Evolutionary conservation across 345 rosid species (phyloP), one percentile per base, ranked within the genome.

Genomic region (Erodium maritimum): DNA sequence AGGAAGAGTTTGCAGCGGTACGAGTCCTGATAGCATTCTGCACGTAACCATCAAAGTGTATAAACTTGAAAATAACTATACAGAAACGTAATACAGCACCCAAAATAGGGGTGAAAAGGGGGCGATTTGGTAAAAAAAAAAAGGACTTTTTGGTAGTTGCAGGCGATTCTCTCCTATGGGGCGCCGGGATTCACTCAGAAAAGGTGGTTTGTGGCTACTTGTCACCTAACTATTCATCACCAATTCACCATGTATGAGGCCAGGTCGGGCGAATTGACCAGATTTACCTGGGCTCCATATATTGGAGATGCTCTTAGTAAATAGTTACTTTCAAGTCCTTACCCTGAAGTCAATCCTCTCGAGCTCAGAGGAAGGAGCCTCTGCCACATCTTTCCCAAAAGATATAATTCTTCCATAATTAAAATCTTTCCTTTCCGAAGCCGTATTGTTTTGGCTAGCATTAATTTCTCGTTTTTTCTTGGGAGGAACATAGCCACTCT

Each of bases 381-480:
- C 81, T 19, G 83, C 83, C 19, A 65, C 67, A 65, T 76, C 83
- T 69, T 79, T 81, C 58, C 87, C 82, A 59, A 84, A 84, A 52
- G 87, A 84, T 66, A 84, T 69, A 21, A 84, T 52, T 73, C 91
- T 80, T 21, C 91, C 91, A 50, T 79, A 84, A 57, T 79, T 75
- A 50, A 71, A 70, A 37, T 69, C 50, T 25, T 61, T 50, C 52
- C 24, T 22, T 42, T 50, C n/a, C 50, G 48, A 42, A 42, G 34
- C 58, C 48, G 46, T 33, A 63, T 22, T 23, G 56, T 61, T 66
- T 25, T 23, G 59, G 29, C 58, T 52, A 55, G 19, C 22, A 3
- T 10, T 29, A 9, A 65, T 67, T 52, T 57, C 52, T 56, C 72
- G 69, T 67, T 64, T 69, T 71, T 62, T 77, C 21, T 53, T 46